Conservation (phyloP, 1,139 yeast genomes). For the Lodderomyces pseudojiufengensis region DNA sequence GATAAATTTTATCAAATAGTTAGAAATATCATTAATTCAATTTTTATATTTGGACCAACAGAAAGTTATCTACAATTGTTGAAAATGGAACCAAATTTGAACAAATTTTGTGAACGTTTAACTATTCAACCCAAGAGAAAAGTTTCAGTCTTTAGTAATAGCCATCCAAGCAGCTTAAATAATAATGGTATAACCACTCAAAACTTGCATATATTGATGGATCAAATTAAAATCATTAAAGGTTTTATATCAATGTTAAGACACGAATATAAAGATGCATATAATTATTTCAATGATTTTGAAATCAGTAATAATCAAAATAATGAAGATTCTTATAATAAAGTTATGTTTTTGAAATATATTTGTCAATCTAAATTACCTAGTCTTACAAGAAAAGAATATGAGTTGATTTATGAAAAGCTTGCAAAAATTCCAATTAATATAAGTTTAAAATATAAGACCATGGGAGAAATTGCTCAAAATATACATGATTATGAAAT, state of each 20-base stretch:
- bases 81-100: constrained; percentile 11
- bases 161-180: too few species aligned
- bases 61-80: constrained; percentile 9
- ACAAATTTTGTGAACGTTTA: constrained; percentile 8
- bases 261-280: constrained; percentile 11
- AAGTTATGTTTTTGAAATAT: constrained; percentile 1
- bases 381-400: constrained; percentile 1
- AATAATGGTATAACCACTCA: too few species aligned
- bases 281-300: constrained; percentile 5
- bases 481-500: constrained; percentile 4
- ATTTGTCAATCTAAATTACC: constrained; percentile 9
- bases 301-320: constrained; percentile 1
- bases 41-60: constrained; percentile 11
- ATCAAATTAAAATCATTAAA: constrained; percentile 7
- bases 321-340: not conserved
- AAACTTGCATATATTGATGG: too few species aligned
- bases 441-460: constrained; percentile 5
- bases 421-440: constrained; percentile 4
- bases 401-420: constrained; percentile 2
- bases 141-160: constrained; percentile 10
- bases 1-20: constrained; percentile 9
- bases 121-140: constrained; percentile 5
- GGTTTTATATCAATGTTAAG: constrained; percentile 13
- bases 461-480: constrained; percentile 8
- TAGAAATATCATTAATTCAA: constrained; percentile 10